Conservation (phyloP, 192 early-diverging fungal genomes). For the Coemansia sp. region DNA sequence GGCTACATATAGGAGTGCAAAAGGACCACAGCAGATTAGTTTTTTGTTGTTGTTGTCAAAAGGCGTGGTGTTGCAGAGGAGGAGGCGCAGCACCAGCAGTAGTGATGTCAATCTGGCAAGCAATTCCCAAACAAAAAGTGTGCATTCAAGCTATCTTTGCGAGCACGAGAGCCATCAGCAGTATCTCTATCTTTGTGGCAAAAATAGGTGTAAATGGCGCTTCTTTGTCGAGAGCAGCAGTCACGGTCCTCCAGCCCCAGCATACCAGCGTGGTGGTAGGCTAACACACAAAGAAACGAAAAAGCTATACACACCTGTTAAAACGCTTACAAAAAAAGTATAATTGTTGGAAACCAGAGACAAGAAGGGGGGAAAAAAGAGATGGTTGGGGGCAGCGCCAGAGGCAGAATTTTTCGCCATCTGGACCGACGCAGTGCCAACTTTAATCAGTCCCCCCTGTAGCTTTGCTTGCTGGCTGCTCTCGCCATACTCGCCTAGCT, state of each 20-base stretch:
- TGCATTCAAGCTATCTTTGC: too few relatives aligned
- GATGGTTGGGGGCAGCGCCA: background rate
- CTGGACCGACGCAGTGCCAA: background rate
- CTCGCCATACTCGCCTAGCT: background rate
- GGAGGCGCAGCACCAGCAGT: background rate
- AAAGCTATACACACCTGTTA: constrained; percentile 8
- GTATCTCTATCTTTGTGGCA: background rate
- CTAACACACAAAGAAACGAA: background rate
- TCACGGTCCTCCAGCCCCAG: background rate
- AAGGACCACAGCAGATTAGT: background rate
- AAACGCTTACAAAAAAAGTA: constrained; percentile 7
- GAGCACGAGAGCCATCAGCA: background rate
- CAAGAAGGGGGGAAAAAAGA: background rate
- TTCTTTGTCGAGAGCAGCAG: background rate
- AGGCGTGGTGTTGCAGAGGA: background rate
- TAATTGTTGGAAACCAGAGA: constrained; percentile 6
- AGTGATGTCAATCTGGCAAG: background rate
- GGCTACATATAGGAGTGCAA: background rate
- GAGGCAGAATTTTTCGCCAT: background rate
- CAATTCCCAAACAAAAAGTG: background rate
- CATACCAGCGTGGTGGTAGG: background rate
- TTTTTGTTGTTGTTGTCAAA: background rate
- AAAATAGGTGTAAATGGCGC: background rate
- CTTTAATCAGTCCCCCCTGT: background rate
- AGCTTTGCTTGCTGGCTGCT: background rate